These are phyloP conservation scores for Huntiella savannae DNA, from an alignment of 2,329 filamentous ascomycete species.

Conservation along the genomic window DNA sequence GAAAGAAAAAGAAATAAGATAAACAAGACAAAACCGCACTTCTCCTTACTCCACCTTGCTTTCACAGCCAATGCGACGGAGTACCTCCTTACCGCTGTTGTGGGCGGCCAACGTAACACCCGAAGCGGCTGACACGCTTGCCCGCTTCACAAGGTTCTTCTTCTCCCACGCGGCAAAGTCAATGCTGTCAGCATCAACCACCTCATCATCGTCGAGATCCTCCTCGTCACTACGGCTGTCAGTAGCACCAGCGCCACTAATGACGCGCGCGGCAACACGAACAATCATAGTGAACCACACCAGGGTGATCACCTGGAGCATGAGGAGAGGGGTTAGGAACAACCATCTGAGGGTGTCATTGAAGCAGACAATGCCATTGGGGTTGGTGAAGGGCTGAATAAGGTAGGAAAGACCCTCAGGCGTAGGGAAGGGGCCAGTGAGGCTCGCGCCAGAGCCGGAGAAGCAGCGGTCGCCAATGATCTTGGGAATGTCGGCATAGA, in stretches of 20 bases:
- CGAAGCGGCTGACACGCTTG: slow-evolving; percentile 25
- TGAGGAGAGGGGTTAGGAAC: slow-evolving; percentile 59
- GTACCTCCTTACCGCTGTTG: slow-evolving; percentile 60
- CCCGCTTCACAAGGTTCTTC: slow-evolving; percentile 30
- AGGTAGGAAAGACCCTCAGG: slow-evolving; percentile 40
- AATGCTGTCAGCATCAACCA: slow-evolving; percentile 55
- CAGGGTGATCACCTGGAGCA: slow-evolving; percentile 61
- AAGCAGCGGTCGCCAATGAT: slow-evolving; percentile 56
- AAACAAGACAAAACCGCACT: too few species aligned
- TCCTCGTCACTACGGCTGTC: slow-evolving; percentile 80
- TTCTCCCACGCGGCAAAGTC: slow-evolving; percentile 47
- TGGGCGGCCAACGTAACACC: slow-evolving; percentile 50
- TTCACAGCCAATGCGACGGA: slow-evolving; percentile 68
- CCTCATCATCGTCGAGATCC: slow-evolving; percentile 49
- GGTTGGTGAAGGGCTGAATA: slow-evolving; percentile 52
- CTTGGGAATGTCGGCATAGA: slow-evolving; percentile 45
- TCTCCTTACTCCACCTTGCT: slow-evolving; percentile 30
- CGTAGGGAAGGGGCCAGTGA: slow-evolving; percentile 35
- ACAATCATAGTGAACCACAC: slow-evolving; percentile 85
- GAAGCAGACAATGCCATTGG: slow-evolving; percentile 62
- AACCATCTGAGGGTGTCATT: slow-evolving; percentile 52
- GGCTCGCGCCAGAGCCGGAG: slow-evolving; percentile 32
- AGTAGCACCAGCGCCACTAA: slow-evolving; percentile 60
- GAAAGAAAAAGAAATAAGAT: neutral
- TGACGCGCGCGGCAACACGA: slow-evolving; percentile 60